These are phyloP conservation scores for Globisporangium viniferum DNA, from an alignment of 352 stramenopile genomes.

Conservation along the genomic window DNA sequence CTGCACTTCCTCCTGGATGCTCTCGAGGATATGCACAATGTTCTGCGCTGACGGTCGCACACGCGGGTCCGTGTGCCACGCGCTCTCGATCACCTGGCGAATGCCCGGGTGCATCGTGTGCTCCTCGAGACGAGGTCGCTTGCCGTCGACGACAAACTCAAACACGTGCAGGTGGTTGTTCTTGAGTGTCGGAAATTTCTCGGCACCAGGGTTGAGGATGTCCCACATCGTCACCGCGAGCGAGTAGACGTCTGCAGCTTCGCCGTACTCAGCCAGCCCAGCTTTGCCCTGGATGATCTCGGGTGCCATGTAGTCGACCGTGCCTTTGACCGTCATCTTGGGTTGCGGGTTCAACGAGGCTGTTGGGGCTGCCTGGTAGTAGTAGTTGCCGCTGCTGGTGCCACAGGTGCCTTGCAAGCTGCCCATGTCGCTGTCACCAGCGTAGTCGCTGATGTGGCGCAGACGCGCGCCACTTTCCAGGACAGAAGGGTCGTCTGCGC, in stretches of 20 bases:
- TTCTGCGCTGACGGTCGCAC: constrained; percentile 21
- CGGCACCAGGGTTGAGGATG: constrained; percentile 29
- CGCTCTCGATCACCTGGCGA: constrained; percentile 22
- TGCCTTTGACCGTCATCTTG: constrained; percentile 27
- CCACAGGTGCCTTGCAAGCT: not conserved
- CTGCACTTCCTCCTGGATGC: constrained; percentile 25
- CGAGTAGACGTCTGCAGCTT: constrained; percentile 47
- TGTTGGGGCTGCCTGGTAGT: not conserved
- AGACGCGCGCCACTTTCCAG: not conserved
- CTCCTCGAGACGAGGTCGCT: constrained; percentile 23
- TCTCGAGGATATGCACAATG: constrained; percentile 29
- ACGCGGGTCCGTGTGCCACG: constrained; percentile 27
- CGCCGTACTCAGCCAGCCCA: constrained; percentile 28
- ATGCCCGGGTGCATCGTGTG: constrained; percentile 20
- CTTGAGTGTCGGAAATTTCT: constrained; percentile 23
- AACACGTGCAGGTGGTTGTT: constrained; percentile 27
- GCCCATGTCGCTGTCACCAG: not conserved
- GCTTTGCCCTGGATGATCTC: constrained; percentile 42
- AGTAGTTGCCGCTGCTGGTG: not conserved
- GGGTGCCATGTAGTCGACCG: constrained; percentile 52
- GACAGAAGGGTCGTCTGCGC: not conserved
- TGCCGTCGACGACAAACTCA: constrained; percentile 28
- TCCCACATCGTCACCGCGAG: constrained; percentile 58
- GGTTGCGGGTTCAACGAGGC: not conserved
- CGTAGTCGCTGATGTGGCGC: not conserved